Conservation (phyloP, 306 rosid genomes). For the Morella rubra region DNA sequence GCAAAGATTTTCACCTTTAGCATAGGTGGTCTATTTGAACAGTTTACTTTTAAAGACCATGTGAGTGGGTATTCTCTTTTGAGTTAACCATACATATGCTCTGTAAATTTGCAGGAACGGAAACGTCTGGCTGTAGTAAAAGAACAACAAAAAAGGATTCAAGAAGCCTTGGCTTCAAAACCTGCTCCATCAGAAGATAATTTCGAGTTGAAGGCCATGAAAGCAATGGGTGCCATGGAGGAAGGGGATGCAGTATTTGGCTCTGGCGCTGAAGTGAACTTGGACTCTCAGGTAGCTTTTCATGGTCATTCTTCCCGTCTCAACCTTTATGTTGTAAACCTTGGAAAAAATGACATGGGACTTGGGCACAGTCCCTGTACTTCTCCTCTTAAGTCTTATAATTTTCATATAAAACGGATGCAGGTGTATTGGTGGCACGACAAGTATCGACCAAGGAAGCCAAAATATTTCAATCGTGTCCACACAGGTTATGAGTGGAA, state of each 20-base stretch:
- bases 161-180: constrained; percentile 79
- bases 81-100: constrained; percentile 7
- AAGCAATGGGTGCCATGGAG: constrained; percentile 93
- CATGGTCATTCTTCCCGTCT: constrained; percentile 3
- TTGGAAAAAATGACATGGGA: not conserved
- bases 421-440: constrained; percentile 99
- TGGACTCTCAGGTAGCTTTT: constrained; percentile 80
- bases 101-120: constrained; percentile 53
- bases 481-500: constrained; percentile 99
- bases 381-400: not conserved
- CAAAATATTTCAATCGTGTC: constrained; percentile 94
- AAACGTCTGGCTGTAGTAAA: constrained; percentile 69
- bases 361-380: not conserved
- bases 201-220: constrained; percentile 83
- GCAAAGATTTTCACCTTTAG: not conserved
- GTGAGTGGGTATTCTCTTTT: not conserved
- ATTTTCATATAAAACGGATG: constrained; percentile 19
- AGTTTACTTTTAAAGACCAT: not conserved
- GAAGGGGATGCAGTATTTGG: constrained; percentile 98
- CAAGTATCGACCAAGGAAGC: constrained; percentile 95
- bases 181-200: constrained; percentile 82
- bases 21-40: not conserved
- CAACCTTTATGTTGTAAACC: not conserved
- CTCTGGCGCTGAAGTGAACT: constrained; percentile 83
- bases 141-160: constrained; percentile 76